phyloP scores from a whole-genome alignment of 1,139 yeast species.

The Candida glucosophila region DNA sequence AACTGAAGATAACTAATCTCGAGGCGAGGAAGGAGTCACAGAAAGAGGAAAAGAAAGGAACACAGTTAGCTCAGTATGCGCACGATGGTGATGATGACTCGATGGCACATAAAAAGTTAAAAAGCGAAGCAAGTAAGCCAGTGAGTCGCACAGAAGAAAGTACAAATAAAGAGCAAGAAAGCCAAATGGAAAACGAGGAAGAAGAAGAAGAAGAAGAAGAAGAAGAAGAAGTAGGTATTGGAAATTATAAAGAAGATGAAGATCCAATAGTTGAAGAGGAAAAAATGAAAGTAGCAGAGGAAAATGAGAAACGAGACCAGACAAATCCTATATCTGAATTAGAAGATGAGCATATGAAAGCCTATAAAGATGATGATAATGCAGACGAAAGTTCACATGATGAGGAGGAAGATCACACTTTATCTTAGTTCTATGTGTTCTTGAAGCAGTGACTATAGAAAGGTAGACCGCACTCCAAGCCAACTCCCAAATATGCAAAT shows the following conservation, averaged over 20 bases:
- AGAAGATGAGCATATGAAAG: background rate
- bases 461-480: constrained; percentile 47
- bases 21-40: constrained; percentile 28
- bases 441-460: constrained; percentile 22
- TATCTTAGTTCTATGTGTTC: constrained; percentile 2
- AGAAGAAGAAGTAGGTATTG: constrained; percentile 6
- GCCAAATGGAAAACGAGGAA: constrained; percentile 8
- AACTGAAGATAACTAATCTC: constrained; percentile 39
- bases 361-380: constrained; percentile 13
- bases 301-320: too few relatives aligned
- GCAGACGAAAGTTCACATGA: constrained; percentile 10
- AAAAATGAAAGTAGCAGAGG: constrained; percentile 10
- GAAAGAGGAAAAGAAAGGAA: constrained; percentile 13
- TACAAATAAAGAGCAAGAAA: constrained; percentile 4
- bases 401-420: constrained; percentile 8
- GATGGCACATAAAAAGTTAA: too few relatives aligned
- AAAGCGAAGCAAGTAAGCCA: constrained; percentile 6
- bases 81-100: too few relatives aligned
- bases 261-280: constrained; percentile 7
- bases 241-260: constrained; percentile 6
- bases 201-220: constrained; percentile 9
- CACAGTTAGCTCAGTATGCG: constrained; percentile 1
- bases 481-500: constrained; percentile 34
- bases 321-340: too few relatives aligned
- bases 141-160: constrained; percentile 5